Evolutionary conservation across 179 eudicot species (phyloP), one percentile per base, ranked within the genome.

Genomic region (Spinacia oleracea): DNA sequence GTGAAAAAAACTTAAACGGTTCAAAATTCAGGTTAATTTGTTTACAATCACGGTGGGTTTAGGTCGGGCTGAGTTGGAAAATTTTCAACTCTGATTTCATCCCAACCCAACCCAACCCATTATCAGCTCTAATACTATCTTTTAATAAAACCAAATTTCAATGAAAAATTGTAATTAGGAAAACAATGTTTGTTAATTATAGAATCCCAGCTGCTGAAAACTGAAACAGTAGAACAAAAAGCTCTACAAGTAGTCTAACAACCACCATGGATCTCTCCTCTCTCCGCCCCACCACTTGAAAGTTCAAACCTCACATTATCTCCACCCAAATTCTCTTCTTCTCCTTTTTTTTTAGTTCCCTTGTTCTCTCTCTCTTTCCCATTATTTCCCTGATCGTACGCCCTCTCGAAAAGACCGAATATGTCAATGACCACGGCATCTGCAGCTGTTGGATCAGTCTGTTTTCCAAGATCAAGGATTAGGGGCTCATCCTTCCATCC

Each of bases 381-480:
- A 14, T 50, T 25, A 9, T 8, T 40, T 62, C 27, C 34, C 60
- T n/a, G 53, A 58, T 58, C 81, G 67, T 11, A 18, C 83, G 65
- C 50, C 56, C 79, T 23, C 65, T 58, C 59, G 55, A 50, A 79
- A 84, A 87, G 81, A 86, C 77, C 84, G 21, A 77, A 70, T 21
- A 59, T 59, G 42, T 79, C 77, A 43, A 59, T 53, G 79, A 50
- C 14, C 31, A 79, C 73, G 72, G 42, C 77, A 1, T 55, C 84
- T 32, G 32, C 85, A 60, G 79, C 87, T 68, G 79, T 83, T 72
- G 85, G 88, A 81, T 89, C 86, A 31, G 32, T 85, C 80, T 45
- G 40, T 48, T 31, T 64, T 43, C 38, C 64, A 27, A 80, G 79
- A 85, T 74, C 88, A 53, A 69, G 25, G 46, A 20, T 76, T 6